A percentile compares a stretch with the other conserved stretches of the same genome.
Evolutionary conservation across 352 stramenopile genomes (phyloP).

Genomic region (Phytophthora pseudosyringae): DNA sequence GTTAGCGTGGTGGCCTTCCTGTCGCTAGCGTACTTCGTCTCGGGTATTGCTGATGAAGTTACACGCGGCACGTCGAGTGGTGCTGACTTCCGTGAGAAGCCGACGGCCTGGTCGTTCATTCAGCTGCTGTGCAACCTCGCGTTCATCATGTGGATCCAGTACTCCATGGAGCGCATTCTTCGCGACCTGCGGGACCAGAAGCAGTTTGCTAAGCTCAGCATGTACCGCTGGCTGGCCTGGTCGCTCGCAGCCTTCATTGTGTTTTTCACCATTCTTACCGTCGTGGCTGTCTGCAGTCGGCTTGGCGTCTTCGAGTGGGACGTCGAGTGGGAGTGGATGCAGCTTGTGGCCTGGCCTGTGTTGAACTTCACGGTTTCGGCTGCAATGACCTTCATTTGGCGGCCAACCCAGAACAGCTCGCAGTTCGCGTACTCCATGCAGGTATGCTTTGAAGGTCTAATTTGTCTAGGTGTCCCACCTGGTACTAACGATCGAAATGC

Average conservation of each 20-base stretch:
- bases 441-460: conserved; percentile 35
- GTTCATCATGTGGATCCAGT: conserved; percentile 94
- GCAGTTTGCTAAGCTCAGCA: conserved; percentile 90
- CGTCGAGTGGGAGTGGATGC: conserved; percentile 92
- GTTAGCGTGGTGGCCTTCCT: conserved; percentile 64
- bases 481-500: conserved; percentile 13
- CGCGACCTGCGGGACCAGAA: conserved; percentile 84
- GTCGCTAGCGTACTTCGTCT: conserved; percentile 79
- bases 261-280: conserved; percentile 89
- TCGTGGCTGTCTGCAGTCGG: conserved; percentile 81
- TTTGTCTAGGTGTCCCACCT: conserved; percentile 20
- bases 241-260: conserved; percentile 86
- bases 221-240: conserved; percentile 89
- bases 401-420: conserved; percentile 84
- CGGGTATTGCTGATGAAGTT: conserved; percentile 77
- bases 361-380: conserved; percentile 92
- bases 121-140: conserved; percentile 88
- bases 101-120: conserved; percentile 85
- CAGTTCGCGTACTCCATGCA: conserved; percentile 89
- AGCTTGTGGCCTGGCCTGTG: conserved; percentile 91
- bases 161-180: conserved; percentile 85
- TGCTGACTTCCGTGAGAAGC: conserved; percentile 78
- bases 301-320: conserved; percentile 91
- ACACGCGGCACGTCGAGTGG: conserved; percentile 82
- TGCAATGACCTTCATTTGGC: conserved; percentile 92